A percentile compares a stretch with the other conserved stretches of the same genome.
Evolutionary conservation across 805 yeast genomes (phyloP).

Genomic region (Candida awuae): DNA sequence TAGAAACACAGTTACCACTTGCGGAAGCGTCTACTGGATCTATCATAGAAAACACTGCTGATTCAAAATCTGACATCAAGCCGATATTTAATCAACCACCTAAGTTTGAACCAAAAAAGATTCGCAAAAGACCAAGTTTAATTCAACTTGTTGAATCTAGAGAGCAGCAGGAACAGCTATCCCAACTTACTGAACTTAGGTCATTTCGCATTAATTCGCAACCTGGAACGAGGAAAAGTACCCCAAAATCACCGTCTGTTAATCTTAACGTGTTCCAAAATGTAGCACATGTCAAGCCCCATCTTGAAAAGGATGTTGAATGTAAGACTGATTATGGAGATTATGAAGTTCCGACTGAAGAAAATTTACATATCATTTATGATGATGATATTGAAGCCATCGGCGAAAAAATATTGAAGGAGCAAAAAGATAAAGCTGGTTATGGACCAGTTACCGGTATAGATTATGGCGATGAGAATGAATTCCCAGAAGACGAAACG

Average conservation of each 20-base stretch:
- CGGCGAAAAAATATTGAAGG: conserved; percentile 4
- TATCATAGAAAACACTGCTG: too few species aligned
- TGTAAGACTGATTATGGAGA: conserved; percentile 15
- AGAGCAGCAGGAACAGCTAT: background rate
- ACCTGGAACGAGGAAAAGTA: background rate
- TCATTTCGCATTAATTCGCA: conserved; percentile 11
- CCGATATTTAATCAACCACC: background rate
- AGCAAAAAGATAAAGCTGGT: conserved; percentile 10
- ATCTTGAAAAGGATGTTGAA: background rate
- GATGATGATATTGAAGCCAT: conserved; percentile 18
- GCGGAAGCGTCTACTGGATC: too few species aligned
- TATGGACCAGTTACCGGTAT: conserved; percentile 13
- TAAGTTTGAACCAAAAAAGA: background rate
- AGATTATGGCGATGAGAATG: conserved; percentile 29
- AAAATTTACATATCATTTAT: conserved; percentile 16
- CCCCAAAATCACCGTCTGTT: conserved; percentile 1
- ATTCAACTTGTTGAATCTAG: conserved; percentile 7
- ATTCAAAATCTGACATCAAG: conserved; percentile 4
- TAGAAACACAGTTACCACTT: too few species aligned
- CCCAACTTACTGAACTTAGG: conserved; percentile 3
- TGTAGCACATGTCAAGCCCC: background rate
- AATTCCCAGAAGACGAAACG: conserved; percentile 28
- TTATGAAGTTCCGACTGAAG: conserved; percentile 14
- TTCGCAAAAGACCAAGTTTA: conserved; percentile 6
- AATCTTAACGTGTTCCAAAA: conserved; percentile 2